Evolutionary conservation across 768 basidiomycete genomes (phyloP).

Genomic region (Chalciporus chontae): DNA sequence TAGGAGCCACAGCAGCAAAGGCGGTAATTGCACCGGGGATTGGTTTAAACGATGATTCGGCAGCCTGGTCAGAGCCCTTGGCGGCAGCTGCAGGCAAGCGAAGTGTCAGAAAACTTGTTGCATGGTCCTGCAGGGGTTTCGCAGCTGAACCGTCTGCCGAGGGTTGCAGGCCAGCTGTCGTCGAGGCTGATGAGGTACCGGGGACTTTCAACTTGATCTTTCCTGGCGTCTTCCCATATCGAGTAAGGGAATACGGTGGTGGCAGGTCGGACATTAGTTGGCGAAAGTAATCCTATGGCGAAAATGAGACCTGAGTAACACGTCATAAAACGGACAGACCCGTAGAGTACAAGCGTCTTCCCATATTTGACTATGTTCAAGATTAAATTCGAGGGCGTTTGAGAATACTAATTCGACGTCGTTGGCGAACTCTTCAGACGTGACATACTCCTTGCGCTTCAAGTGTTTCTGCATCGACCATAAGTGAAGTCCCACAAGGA

Average conservation of each 20-base stretch:
- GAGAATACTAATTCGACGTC: constrained; percentile 90
- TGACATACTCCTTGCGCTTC: constrained; percentile 73
- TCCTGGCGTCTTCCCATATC: constrained; percentile 53
- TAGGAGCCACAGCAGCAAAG: constrained; percentile 15
- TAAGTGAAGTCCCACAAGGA: not conserved
- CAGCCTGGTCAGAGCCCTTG: constrained; percentile 22
- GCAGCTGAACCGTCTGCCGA: constrained; percentile 11
- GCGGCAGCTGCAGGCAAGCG: constrained; percentile 15
- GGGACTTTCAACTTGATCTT: constrained; percentile 77
- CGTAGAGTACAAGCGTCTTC: constrained; percentile 68
- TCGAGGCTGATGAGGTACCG: constrained; percentile 26
- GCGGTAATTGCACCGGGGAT: constrained; percentile 8
- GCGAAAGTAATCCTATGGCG: constrained; percentile 63
- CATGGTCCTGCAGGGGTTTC: constrained; percentile 17
- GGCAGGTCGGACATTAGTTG: constrained; percentile 78
- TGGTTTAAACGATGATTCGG: constrained; percentile 21
- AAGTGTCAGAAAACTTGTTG: constrained; percentile 18
- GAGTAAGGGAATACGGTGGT: constrained; percentile 55
- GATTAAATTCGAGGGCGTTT: constrained; percentile 87
- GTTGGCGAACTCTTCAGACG: constrained; percentile 66
- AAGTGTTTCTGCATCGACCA: constrained; percentile 60
- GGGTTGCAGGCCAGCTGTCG: constrained; percentile 9
- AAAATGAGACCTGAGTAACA: constrained; percentile 9
- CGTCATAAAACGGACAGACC: constrained; percentile 37
- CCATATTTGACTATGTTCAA: constrained; percentile 80